Evolutionary conservation across 257 asterid genomes (phyloP).

Genomic region (Anisodus tanguticus): DNA sequence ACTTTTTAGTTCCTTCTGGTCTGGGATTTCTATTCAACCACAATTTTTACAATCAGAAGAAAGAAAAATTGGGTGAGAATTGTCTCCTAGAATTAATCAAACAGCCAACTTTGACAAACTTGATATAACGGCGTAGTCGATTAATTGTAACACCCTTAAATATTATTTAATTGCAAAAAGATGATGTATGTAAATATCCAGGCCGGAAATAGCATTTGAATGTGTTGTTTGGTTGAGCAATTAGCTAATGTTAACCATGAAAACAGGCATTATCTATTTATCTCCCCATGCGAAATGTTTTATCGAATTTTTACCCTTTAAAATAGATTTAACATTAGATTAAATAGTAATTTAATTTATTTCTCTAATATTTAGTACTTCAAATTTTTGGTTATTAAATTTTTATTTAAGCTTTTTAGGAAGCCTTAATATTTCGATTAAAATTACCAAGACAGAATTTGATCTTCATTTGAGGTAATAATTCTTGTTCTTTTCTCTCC

Average conservation of each 20-base stretch:
- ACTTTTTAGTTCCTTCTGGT: background rate
- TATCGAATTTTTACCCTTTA: too few species aligned
- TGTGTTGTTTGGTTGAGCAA: background rate
- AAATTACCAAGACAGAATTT: background rate
- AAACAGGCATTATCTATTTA: background rate
- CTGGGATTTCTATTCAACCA: background rate
- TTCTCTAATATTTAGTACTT: too few species aligned
- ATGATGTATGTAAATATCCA: background rate
- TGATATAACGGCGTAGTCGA: background rate
- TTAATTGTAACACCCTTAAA: too few species aligned
- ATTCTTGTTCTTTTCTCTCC: background rate
- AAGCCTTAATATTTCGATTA: too few species aligned
- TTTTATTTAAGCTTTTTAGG: too few species aligned
- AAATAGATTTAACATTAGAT: too few species aligned
- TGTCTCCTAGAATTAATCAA: background rate
- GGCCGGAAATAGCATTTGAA: background rate
- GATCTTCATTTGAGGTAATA: background rate
- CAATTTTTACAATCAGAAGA: background rate
- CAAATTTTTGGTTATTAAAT: too few species aligned
- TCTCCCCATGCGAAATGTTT: too few species aligned
- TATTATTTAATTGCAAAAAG: too few species aligned
- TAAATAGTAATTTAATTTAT: too few species aligned
- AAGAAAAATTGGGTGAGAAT: background rate
- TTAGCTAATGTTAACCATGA: background rate
- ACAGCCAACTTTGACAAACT: background rate